Base-by-base conservation (phyloP, 805 yeast genomes). In the Candida nemodendra region DNA sequence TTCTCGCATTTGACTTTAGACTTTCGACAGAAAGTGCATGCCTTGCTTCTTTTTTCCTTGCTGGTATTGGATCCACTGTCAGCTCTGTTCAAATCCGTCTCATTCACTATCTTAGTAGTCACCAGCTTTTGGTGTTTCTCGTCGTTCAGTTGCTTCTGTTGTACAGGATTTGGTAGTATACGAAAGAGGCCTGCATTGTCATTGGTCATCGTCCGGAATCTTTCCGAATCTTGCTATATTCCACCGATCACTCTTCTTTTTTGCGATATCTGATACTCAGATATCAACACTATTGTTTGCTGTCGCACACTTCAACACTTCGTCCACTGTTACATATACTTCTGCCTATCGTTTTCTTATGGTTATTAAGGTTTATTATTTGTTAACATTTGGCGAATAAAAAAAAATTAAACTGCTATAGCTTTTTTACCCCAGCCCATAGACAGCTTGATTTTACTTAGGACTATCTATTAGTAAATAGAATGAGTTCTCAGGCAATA, bases 1-100 rank as follows among this genome's bases (percentile, higher is more conserved):
- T 78, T 78, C 26, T 69, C 69, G 49, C 89, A 81, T 56, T 72
- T 78, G 18, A 81, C 79, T 57, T 81, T 81, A 16, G 81, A 68
- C 51, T 67, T 67, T 39, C 84, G 71, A 54, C 89, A 81, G 48
- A 69, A 68, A 17, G 76, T 66, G 56, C 89, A 81, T 3, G 88
- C 87, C 51, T 75, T 79, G 25, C 59, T 58, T 31, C 71, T 45
- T 38, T 56, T 62, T 22, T 45, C 57, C 25, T 46, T 49, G 18
- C 32, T 26, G 18, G 28, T 8, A 15, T 13, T n/a, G 4, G 24
- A 21, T 3, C 30, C 24, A 9, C 22, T 5, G 24, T 19, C 36
- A 9, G 28, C 24, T 8, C 11, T 7, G 24, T 21, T 24, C 17
- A 14, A 15, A 7, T 39, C 45, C 21, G 49, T 57, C 27, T 42